Conservation (phyloP, 2,329 filamentous ascomycete species). For the Trichoderma aggressivum region DNA sequence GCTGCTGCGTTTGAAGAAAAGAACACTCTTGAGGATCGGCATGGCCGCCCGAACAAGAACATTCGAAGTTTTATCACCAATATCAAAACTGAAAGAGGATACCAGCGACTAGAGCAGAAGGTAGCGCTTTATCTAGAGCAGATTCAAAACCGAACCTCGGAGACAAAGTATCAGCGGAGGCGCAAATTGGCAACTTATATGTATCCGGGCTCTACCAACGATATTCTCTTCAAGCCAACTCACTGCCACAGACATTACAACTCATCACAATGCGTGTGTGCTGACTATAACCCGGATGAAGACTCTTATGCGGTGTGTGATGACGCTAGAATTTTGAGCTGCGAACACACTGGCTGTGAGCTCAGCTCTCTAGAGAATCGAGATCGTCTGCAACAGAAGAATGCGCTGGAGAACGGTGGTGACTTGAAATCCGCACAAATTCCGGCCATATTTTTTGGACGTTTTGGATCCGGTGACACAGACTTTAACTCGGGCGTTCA, state of each 20-base stretch:
- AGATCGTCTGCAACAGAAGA: neutral
- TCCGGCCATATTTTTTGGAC: neutral
- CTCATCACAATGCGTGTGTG: neutral
- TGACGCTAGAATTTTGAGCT: fast-evolving
- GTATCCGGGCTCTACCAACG: fast-evolving
- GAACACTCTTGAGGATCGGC: neutral
- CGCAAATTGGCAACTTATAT: neutral
- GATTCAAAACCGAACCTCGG: fast-evolving
- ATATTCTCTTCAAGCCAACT: neutral
- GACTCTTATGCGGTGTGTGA: neutral
- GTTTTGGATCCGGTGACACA: neutral
- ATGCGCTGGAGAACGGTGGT: fast-evolving
- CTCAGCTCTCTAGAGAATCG: fast-evolving
- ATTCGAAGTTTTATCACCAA: neutral
- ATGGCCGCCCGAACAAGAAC: neutral
- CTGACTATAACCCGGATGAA: fast-evolving
- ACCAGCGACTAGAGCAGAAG: neutral
- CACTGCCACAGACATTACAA: neutral
- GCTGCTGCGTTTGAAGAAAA: neutral
- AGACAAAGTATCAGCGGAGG: neutral
- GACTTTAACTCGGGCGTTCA: neutral
- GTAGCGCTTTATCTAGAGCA: neutral
- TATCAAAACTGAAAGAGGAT: neutral
- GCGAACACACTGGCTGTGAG: neutral
- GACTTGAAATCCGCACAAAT: neutral